These are phyloP conservation scores for Babesia bovis DNA, from an alignment of 169 alveolate genomes.

Conservation along the genomic window DNA sequence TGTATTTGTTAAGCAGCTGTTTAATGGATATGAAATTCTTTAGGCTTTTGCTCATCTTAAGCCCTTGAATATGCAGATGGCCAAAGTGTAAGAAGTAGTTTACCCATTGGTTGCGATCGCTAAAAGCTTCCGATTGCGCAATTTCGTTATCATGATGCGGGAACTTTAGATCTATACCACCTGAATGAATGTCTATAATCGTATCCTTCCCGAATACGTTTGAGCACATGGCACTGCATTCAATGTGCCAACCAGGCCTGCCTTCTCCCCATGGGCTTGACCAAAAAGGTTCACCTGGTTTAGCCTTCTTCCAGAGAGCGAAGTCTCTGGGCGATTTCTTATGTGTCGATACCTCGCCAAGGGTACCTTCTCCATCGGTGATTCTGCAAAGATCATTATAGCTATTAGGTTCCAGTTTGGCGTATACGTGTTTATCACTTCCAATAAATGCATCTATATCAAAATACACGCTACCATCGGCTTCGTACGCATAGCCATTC, in stretches of 20 bases:
- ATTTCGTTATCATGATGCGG: conserved; percentile 99
- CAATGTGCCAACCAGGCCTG: conserved; percentile 99
- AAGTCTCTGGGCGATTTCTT: conserved; percentile 93
- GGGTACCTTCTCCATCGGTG: conserved; percentile 92
- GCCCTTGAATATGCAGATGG: conserved; percentile 96
- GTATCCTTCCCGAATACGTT: conserved; percentile 82
- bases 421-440: conserved; percentile 86
- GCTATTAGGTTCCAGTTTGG: conserved; percentile 90
- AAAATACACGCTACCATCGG: conserved; percentile 95
- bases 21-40: conserved; percentile 96
- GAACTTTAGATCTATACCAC: conserved; percentile 97
- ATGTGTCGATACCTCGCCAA: conserved; percentile 84
- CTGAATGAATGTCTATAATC: conserved; percentile 97
- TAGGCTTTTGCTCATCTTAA: conserved; percentile 95
- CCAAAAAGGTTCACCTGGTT: conserved; percentile 97
- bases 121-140: conserved; percentile 98
- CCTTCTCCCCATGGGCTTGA: conserved; percentile 98
- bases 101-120: conserved; percentile 91
- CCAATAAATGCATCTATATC: conserved; percentile 88
- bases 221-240: conserved; percentile 98
- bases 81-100: conserved; percentile 98
- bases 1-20: conserved; percentile 77
- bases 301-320: conserved; percentile 98
- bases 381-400: conserved; percentile 79
- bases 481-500: conserved; percentile 94